Percentiles rank a stretch among this genome's conserved stretches.
phyloP scores from a whole-genome alignment of 2,329 filamentous ascomycete species.

The Neofusicoccum cordaticola region DNA sequence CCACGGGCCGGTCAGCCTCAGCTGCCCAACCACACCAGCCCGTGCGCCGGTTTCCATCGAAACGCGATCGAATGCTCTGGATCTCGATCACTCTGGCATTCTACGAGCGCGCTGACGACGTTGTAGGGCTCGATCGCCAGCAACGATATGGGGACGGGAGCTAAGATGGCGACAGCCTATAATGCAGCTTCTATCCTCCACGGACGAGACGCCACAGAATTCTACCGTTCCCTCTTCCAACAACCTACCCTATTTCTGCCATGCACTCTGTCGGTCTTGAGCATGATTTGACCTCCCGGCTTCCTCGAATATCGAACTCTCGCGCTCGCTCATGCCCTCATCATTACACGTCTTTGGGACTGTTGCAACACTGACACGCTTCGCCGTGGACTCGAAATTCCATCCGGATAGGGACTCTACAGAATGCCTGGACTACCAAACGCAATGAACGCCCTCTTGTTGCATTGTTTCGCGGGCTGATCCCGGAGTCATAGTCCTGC shows the following conservation, averaged over 20 bases:
- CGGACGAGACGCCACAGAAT: background rate
- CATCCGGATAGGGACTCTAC: no score
- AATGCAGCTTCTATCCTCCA: background rate
- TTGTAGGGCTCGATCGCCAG: background rate
- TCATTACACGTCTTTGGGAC: no score
- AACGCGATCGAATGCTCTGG: background rate
- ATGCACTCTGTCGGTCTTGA: background rate
- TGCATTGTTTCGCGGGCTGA: no score
- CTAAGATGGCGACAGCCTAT: background rate
- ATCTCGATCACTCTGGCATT: background rate
- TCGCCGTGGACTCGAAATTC: no score
- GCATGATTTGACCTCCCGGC: conserved; percentile 3
- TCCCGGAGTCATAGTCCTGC: no score
- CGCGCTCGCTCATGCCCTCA: background rate
- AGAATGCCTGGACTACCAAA: no score
- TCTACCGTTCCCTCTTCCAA: background rate
- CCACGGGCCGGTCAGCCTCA: background rate
- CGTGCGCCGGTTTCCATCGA: background rate
- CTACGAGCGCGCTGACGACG: background rate
- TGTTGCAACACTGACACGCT: no score
- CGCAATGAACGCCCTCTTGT: no score
- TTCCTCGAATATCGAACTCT: background rate
- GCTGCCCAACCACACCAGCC: background rate
- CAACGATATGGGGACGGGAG: background rate
- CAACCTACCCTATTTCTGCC: background rate